Evolutionary conservation across 805 yeast species (phyloP).

Genomic region (Naumovozyma baii): DNA sequence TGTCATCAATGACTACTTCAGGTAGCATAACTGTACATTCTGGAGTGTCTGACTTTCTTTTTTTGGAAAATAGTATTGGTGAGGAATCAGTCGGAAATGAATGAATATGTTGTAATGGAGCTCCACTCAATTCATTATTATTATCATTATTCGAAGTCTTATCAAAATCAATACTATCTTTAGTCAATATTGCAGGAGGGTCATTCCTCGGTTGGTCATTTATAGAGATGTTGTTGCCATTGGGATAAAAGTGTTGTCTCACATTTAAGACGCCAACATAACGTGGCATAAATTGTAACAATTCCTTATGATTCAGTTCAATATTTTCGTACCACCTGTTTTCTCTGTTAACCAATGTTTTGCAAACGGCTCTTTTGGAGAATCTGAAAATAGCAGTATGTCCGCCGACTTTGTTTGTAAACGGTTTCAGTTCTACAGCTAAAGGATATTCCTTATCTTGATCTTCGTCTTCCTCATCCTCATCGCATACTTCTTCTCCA

Average conservation of each 20-base stretch:
- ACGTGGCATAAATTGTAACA: constrained; percentile 80
- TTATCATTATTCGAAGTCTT: background rate
- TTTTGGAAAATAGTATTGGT: constrained; percentile 4
- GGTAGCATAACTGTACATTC: constrained; percentile 31
- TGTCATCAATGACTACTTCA: constrained; percentile 87
- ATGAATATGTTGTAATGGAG: constrained; percentile 14
- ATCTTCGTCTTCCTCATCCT: constrained; percentile 19
- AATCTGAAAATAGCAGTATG: constrained; percentile 94
- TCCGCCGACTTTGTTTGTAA: constrained; percentile 92
- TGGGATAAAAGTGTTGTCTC: constrained; percentile 47
- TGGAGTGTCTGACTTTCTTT: background rate
- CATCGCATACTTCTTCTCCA: constrained; percentile 6
- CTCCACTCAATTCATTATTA: constrained; percentile 1
- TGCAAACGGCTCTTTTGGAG: constrained; percentile 86
- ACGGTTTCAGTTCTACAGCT: constrained; percentile 85
- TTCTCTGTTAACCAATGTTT: constrained; percentile 83
- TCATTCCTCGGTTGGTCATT: background rate
- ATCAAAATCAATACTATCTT: background rate
- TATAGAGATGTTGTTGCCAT: constrained; percentile 1
- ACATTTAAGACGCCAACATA: constrained; percentile 93
- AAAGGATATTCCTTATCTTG: constrained; percentile 44
- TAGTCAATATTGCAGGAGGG: background rate
- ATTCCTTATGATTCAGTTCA: constrained; percentile 65
- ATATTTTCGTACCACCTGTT: constrained; percentile 86
- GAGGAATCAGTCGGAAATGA: constrained; percentile 13